Base-by-base conservation (phyloP, 169 alveolate genomes). In the Plasmodium gonderi region DNA sequence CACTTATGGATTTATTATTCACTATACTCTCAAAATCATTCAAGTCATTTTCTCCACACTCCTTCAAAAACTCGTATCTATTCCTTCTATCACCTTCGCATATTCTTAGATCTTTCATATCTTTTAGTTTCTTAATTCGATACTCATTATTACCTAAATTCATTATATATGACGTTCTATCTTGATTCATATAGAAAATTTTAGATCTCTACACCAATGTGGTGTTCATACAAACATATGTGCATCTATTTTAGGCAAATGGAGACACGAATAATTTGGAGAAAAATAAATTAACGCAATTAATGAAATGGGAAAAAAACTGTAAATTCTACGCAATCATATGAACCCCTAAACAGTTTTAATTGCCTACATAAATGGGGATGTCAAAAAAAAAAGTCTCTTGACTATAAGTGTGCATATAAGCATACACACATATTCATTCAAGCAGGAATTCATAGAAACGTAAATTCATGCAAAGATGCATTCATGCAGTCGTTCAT, bases 91-190 rank as follows among this genome's bases (percentile, higher is more conserved):
- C 92, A 85, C 33, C 49, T 54, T 85, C 92, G 45, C 75, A 51
- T 42, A 74, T 54, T 40, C 54, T 51, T 60, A 74, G 67, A 20
- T 38, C 68, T 44, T 85, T 72, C 92, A 51, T 74, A 29, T 54
- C 80, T 26, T 51, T 74, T 36, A 54, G 89, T 60, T 36, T 75
- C 33, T 54, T 60, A 69, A 69, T 45, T 31, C 42, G 33, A 72
- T 72, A 69, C 31, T 69, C 92, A 83, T 83, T 36, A 83, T 69
- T 83, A 14, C 44, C 77, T 51, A 83, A 83, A 69, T 31, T 74
- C 92, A 83, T 83, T 51, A 33, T 80, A 80, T 38, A 65, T 26
- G 11, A 38, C 36, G 29, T 79, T 40, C 11, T n/a, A 5, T 31
- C 12, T 6, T 38, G 5, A 69, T 64, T n/a, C 31, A 38, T 64